Conservation (phyloP, 2,329 filamentous ascomycete genomes). For the Neofusicoccum ribis region DNA sequence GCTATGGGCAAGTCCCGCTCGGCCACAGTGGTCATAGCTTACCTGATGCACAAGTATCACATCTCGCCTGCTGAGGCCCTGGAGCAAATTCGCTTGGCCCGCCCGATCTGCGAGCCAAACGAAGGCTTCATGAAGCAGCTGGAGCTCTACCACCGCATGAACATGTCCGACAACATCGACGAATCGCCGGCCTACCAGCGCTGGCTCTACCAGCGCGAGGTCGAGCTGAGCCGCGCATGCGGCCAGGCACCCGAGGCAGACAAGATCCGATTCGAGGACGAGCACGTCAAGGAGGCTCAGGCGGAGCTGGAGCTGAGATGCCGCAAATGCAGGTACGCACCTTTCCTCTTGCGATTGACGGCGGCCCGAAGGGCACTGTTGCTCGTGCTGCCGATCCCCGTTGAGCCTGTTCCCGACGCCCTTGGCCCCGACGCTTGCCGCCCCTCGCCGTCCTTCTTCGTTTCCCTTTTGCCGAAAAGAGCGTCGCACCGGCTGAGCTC, state of each 20-base stretch:
- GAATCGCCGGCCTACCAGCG: constrained; percentile 76
- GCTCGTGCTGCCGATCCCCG: constrained; percentile 14
- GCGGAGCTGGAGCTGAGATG: constrained; percentile 70
- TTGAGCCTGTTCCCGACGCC: neutral
- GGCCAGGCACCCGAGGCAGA: constrained; percentile 75
- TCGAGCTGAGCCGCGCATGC: constrained; percentile 67
- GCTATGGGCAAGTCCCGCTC: constrained; percentile 97
- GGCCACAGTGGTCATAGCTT: constrained; percentile 79
- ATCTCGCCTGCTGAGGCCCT: constrained; percentile 65
- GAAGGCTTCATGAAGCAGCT: constrained; percentile 88
- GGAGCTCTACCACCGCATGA: constrained; percentile 83
- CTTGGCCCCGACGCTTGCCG: neutral
- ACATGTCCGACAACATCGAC: constrained; percentile 69
- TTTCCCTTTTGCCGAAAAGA: neutral
- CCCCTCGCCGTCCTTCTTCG: constrained; percentile 6
- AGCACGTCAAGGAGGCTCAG: constrained; percentile 42
- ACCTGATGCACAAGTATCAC: constrained; percentile 65
- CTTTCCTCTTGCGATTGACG: constrained; percentile 10
- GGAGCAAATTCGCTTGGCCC: constrained; percentile 65
- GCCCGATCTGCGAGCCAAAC: constrained; percentile 85
- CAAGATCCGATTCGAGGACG: constrained; percentile 80
- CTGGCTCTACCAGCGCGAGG: constrained; percentile 67
- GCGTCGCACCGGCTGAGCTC: neutral
- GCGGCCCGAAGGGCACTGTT: constrained; percentile 1
- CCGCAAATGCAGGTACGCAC: constrained; percentile 76